These are phyloP conservation scores for Citrus sinensis DNA, from an alignment of 345 rosid species.

Conservation along the genomic window DVS_A1.0 CM039163.1:39484001-39484500, in stretches of 20 bases:
- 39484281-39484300: conserved; percentile 30
- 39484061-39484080: conserved; percentile 46
- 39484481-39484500: conserved; percentile 43
- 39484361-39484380: conserved; percentile 36
- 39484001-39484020: conserved; percentile 5
- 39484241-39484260: conserved; percentile 26
- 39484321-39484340: background rate
- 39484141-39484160: conserved; percentile 28
- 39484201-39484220: conserved; percentile 44
- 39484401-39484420: conserved; percentile 45
- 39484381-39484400: conserved; percentile 55
- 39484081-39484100: conserved; percentile 46
- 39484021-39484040: conserved; percentile 17
- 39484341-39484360: conserved; percentile 31
- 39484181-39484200: conserved; percentile 19
- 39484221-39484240: conserved; percentile 44
- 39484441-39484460: conserved; percentile 48
- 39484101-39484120: conserved; percentile 37
- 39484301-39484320: conserved; percentile 39
- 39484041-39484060: conserved; percentile 17
- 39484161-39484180: conserved; percentile 27
- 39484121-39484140: conserved; percentile 42
- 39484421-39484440: conserved; percentile 39
- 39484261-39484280: conserved; percentile 47
- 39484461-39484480: conserved; percentile 61